Conservation (phyloP, 306 rosid genomes). For the Coriaria nepalensis region DNA sequence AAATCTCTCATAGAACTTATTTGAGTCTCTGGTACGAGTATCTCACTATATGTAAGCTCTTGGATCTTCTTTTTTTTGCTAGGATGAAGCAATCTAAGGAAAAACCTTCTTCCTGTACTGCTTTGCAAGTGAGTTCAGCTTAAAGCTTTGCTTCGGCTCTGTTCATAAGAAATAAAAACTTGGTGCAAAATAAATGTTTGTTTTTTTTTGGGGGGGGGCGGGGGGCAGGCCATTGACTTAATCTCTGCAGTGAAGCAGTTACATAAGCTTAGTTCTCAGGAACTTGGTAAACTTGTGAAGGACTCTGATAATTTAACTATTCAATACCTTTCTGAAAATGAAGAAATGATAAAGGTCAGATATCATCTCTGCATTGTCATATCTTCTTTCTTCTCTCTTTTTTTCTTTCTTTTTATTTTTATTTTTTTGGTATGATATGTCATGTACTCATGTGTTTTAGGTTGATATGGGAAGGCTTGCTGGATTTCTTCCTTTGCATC, state of each 20-base stretch:
- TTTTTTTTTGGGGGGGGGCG: conserved; percentile 22
- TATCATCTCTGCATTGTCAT: conserved; percentile 5
- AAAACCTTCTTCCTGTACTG: conserved; percentile 33
- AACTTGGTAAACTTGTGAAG: conserved; percentile 53
- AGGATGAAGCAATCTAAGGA: conserved; percentile 55
- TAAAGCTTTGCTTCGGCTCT: not conserved
- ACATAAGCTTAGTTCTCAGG: conserved; percentile 49
- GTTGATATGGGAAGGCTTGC: conserved; percentile 80
- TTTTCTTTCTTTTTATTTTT: conserved; percentile 3
- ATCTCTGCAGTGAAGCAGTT: conserved; percentile 55
- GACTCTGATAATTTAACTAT: conserved; percentile 64
- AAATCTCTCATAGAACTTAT: not conserved
- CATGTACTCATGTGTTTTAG: conserved; percentile 29
- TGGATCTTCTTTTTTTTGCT: conserved; percentile 14
- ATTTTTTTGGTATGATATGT: conserved; percentile 11
- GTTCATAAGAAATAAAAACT: not conserved
- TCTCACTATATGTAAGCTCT: not conserved
- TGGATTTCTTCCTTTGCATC: conserved; percentile 72
- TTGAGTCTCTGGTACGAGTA: not conserved
- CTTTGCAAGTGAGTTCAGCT: conserved; percentile 42
- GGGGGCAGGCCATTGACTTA: conserved; percentile 59
- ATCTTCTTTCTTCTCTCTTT: not conserved
- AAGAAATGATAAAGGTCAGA: conserved; percentile 43
- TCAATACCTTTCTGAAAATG: conserved; percentile 36
- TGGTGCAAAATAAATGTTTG: conserved; percentile 9